Base-by-base conservation (phyloP, 495 filamentous ascomycete species). In the Hypoxylon lenormandii region DNA sequence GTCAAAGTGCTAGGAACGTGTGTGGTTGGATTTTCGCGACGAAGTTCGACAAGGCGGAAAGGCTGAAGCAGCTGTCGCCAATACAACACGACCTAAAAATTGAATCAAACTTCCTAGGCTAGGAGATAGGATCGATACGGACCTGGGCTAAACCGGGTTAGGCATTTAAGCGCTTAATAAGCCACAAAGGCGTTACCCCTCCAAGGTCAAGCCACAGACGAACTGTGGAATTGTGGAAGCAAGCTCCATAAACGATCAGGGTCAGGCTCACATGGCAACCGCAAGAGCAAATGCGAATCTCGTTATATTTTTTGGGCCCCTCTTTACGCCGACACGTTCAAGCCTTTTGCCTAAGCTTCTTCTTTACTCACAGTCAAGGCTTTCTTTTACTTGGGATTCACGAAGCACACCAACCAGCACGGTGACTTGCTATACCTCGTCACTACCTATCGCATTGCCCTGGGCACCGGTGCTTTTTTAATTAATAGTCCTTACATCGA, bases 251-350 rank as follows among this genome's bases (percentile, higher is more conserved):
- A 8, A 1, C 6, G 4, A 33, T 26, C 23, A n/a, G 48, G 53
- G 33, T 72, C 49, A 72, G 69, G 64, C 69, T 72, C 69, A 72
- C 69, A 72, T 72, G 64, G 69, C 69, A 72, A 72, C 64, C 59
- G 59, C 49, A 64, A 64, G 16, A 64, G 60, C 69, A 57, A 57
- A 66, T 52, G 55, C 56, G 42, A 60, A 23, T n/a, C 45, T 59
- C 59, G 46, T 18, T 12, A 57, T 65, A 58, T 58, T 62, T 62
- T 66, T 50, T 72, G 42, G 69, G 69, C 69, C 69, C 69, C 69
- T 72, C 69, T 68, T 68, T 72, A 56, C 51, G 57, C 58, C 51
- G 21, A 63, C 66, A 57, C 46, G 53, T 60, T 54, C 47, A 72
- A 72, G 45, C 10, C 60, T 59, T 54, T 62, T 49, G 30, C 42